These are phyloP conservation scores for Kappamyces sp. DNA, from an alignment of 192 early-diverging fungal genomes.

Conservation along the genomic window DNA sequence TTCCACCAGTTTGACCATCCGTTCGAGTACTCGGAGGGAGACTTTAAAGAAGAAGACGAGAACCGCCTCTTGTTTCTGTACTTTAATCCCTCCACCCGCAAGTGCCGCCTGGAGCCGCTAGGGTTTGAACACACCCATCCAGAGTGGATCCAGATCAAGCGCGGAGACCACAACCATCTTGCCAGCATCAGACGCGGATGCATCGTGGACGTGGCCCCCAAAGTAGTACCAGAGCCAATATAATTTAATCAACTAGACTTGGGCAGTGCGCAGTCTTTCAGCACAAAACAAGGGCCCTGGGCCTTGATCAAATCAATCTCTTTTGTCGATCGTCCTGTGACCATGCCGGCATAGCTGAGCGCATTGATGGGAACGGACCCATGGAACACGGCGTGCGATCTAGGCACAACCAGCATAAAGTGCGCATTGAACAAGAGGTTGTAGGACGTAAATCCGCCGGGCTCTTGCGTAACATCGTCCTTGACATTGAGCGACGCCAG, in stretches of 20 bases:
- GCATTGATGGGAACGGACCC: neutral
- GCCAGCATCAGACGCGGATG: too few relatives aligned
- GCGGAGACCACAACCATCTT: too few relatives aligned
- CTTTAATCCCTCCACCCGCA: neutral
- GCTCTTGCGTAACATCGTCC: neutral
- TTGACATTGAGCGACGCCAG: too few relatives aligned
- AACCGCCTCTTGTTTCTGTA: neutral
- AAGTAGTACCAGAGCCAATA: too few relatives aligned
- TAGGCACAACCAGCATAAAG: neutral
- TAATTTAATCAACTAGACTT: too few relatives aligned
- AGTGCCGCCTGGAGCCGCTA: neutral
- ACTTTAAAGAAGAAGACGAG: neutral
- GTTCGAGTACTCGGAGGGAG: neutral
- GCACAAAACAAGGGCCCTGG: neutral
- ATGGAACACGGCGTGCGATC: neutral
- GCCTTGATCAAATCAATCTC: neutral
- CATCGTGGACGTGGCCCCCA: too few relatives aligned
- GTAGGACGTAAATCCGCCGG: neutral
- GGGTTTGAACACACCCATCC: neutral
- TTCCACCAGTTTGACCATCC: neutral
- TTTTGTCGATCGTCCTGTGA: neutral
- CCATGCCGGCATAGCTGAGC: slow-evolving; percentile 4
- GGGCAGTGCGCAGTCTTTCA: too few relatives aligned
- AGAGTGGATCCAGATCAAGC: too few relatives aligned
- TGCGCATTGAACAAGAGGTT: neutral